Percentiles rank a stretch among this genome's conserved stretches.
These are phyloP conservation scores for Hymenoscyphus infarciens DNA, from an alignment of 2,329 filamentous ascomycete species.

Conservation along the genomic window DNA sequence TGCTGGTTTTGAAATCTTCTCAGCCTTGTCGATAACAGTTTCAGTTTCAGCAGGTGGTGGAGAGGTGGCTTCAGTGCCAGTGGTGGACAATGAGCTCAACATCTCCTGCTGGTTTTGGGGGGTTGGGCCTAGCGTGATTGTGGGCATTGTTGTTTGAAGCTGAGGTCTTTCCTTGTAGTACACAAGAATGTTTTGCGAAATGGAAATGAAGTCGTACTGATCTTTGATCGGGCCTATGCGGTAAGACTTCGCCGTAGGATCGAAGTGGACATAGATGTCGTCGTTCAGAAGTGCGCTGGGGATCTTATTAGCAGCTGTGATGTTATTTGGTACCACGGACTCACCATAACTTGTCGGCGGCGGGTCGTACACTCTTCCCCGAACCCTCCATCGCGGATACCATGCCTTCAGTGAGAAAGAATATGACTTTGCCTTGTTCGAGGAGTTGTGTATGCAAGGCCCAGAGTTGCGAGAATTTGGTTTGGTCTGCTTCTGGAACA, in stretches of 20 bases:
- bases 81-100: neutral
- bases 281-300: neutral
- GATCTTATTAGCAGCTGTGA: neutral
- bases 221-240: neutral
- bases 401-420: neutral
- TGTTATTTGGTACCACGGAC: neutral
- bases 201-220: neutral
- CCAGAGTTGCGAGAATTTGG: neutral
- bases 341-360: neutral
- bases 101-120: neutral
- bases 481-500: neutral
- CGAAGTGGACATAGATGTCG: slow-evolving; percentile 3
- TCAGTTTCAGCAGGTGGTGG: too few species aligned
- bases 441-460: neutral
- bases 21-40: neutral
- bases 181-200: neutral
- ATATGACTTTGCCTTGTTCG: neutral
- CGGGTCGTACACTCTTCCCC: neutral
- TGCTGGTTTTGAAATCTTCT: slow-evolving; percentile 8
- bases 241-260: neutral
- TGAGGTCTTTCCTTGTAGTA: neutral
- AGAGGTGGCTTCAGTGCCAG: too few species aligned
- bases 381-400: neutral
- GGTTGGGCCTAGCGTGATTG: neutral
- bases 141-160: neutral